Evolutionary conservation across 2,329 filamentous ascomycete genomes (phyloP), one percentile per base, ranked within the genome.

Genomic region (Rutstroemia sp.): DNA sequence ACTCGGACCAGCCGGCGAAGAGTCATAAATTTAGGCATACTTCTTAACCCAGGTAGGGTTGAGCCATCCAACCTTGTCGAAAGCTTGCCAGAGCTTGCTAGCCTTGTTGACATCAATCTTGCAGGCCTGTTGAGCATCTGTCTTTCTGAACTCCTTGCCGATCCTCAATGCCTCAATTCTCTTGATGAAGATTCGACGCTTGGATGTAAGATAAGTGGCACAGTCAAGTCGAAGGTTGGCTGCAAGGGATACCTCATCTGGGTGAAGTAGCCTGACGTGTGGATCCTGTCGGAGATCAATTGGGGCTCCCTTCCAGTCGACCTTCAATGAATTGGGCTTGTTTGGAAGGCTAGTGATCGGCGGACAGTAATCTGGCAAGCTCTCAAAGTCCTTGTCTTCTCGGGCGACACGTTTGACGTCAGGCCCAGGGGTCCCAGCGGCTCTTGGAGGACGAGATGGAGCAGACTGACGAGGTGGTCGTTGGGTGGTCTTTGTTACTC

Each of bases 31-130:
- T 52, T 45, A 65, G 27, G 62, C 45, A 46, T 62, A 62, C 39
- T 64, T 57, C 52, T 54, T 37, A 39, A 69, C 62, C 62, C 63
- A 65, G n/a, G 59, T 51, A 10, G 58, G 49, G 25, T 68, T 56
- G 10, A 96, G 83, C 90, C 91, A 95, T 64, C 87, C 88, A 39
- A 94, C 88, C 65, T 85, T 86, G 50, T 96, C 88, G 69, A 90
- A 97, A 5, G 90, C 90, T 39, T 85, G 85, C 88, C 90, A 96
- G 48, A 97, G 78, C 71, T 92, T 92, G 63, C 90, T 95, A 3
- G 92, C 90, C 77, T 96, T 97, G 77, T 96, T 96, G 70, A 97
- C 92, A 67, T 97, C 92, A 62, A 96, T 96, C 76, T 95, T 95
- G 79, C 90, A 95, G n/a, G 90, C 90, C 71, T 95, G 89, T 71